Conservation (phyloP, 805 yeast genomes). For the Danielia reshetovae region DNA sequence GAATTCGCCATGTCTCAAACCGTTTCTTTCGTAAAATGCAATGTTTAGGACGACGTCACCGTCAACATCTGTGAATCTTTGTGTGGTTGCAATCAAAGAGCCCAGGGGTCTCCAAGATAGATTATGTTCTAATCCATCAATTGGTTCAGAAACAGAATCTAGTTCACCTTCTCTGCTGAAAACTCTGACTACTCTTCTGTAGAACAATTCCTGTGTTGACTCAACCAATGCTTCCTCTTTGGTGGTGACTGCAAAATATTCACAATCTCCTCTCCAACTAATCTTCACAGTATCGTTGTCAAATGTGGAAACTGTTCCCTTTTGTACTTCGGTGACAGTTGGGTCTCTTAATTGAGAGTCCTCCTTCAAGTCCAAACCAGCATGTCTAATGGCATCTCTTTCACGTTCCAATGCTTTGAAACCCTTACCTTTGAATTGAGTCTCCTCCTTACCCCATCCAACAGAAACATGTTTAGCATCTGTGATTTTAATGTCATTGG, state of each 20-base stretch:
- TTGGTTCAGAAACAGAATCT: slow-evolving; percentile 84
- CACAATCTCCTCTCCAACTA: slow-evolving; percentile 97
- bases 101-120: slow-evolving; percentile 93
- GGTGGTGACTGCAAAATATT: slow-evolving; percentile 66
- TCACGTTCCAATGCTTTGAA: slow-evolving; percentile 75
- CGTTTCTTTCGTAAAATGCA: slow-evolving; percentile 89
- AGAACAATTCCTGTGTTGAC: slow-evolving; percentile 31
- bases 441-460: slow-evolving; percentile 98
- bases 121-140: slow-evolving; percentile 69
- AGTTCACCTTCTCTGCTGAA: slow-evolving; percentile 75
- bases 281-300: slow-evolving; percentile 51
- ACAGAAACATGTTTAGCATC: slow-evolving; percentile 84
- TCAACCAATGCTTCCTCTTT: slow-evolving; percentile 49
- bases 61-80: slow-evolving; percentile 55
- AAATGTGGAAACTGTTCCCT: slow-evolving; percentile 55
- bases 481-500: slow-evolving; percentile 56
- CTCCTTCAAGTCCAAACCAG: slow-evolving; percentile 65
- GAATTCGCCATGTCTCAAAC: slow-evolving; percentile 86
- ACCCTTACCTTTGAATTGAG: slow-evolving; percentile 95
- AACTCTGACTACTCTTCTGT: slow-evolving; percentile 78
- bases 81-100: slow-evolving; percentile 76
- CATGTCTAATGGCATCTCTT: slow-evolving; percentile 46
- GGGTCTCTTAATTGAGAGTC: slow-evolving; percentile 71
- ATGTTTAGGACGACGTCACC: slow-evolving; percentile 47
- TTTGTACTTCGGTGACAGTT: slow-evolving; percentile 71